A percentile compares a stretch with the other conserved stretches of the same genome.
Evolutionary conservation across 2,329 filamentous ascomycete genomes (phyloP).

Genomic region (Ceratocystiopsis brevicomis): DNA sequence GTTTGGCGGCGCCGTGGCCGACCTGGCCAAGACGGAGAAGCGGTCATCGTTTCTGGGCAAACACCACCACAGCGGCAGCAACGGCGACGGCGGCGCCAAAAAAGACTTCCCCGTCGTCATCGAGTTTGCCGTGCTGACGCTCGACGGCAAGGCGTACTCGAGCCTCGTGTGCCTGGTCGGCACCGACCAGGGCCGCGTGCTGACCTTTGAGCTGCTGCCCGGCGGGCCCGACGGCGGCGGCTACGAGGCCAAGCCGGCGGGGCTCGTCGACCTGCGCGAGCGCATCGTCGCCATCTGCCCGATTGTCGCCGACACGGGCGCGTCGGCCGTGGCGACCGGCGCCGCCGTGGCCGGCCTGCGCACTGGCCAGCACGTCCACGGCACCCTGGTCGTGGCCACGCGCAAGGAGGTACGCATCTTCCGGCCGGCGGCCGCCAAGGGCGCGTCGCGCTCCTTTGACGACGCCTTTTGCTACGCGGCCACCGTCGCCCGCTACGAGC

Average conservation of each 20-base stretch:
- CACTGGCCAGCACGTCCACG: conserved; percentile 56
- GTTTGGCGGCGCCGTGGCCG: conserved; percentile 50
- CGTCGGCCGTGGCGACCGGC: conserved; percentile 57
- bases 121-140: conserved; percentile 82
- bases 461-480: conserved; percentile 67
- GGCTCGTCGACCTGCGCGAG: conserved; percentile 47
- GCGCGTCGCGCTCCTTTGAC: conserved; percentile 82
- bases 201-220: conserved; percentile 81
- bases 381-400: conserved; percentile 52
- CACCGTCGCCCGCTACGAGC: conserved; percentile 52
- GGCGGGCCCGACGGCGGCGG: conserved; percentile 44
- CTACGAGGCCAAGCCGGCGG: conserved; percentile 56
- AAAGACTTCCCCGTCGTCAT: conserved; percentile 63
- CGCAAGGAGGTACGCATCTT: conserved; percentile 71
- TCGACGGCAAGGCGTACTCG: conserved; percentile 89
- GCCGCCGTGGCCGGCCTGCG: conserved; percentile 56
- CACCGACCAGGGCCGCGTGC: conserved; percentile 64
- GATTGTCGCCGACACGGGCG: conserved; percentile 61
- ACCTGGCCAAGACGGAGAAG: conserved; percentile 62
- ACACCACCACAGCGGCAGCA: conserved; percentile 20
- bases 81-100: conserved; percentile 20
- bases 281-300: conserved; percentile 59
- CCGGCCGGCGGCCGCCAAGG: conserved; percentile 66
- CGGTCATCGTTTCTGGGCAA: conserved; percentile 50
- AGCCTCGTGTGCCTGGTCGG: conserved; percentile 87